Base-by-base conservation (phyloP, 2,329 filamentous ascomycete species). In the Phialocephala subalpina region DNA sequence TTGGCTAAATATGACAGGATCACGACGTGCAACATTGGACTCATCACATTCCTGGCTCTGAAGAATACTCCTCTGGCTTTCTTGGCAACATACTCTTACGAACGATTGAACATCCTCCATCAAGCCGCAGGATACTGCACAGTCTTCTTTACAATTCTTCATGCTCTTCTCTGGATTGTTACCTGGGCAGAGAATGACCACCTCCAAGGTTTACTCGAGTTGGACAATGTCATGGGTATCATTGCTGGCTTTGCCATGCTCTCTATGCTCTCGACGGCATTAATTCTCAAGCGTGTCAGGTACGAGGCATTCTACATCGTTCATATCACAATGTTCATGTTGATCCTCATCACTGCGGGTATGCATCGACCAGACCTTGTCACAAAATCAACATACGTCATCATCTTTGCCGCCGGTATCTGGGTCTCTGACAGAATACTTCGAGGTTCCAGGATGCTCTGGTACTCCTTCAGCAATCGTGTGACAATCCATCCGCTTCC, bases 61-160 rank as follows among this genome's bases (percentile, higher is more conserved):
- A 87, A 87, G 71, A 87, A 88, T 72, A 88, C 86, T 0, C 87
- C 86, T 0, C 73, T 89, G 18, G 82, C 82, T 0, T 81, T 82
- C 66, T 68, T 89, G 11, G 83, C 82, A 0, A 77, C 81, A 2
- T 85, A 83, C 71, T 87, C 86, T 4, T 86, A 89, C 73, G 86
- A 89, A 67, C 81, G 84, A 14, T 80, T 89, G 56, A 88, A 87
- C 70, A 79, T 83, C 58, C 78, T 89, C 2, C 87, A 89, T 70
- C 83, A 83, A 63, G 60, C 49, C 9, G 77, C 84, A 20, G 80
- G 81, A 2, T 85, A 85, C 3, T 84, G 82, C 68, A 79, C 79
- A 16, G 82, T 82, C 35, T 78, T 87, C 40, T 64, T 78, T 40
- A 74, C 82, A 64, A 74, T 86, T 18, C 64, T 86, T 4, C 86